Conservation (phyloP, 192 early-diverging fungal genomes). For the Coemansia sp. region DNA sequence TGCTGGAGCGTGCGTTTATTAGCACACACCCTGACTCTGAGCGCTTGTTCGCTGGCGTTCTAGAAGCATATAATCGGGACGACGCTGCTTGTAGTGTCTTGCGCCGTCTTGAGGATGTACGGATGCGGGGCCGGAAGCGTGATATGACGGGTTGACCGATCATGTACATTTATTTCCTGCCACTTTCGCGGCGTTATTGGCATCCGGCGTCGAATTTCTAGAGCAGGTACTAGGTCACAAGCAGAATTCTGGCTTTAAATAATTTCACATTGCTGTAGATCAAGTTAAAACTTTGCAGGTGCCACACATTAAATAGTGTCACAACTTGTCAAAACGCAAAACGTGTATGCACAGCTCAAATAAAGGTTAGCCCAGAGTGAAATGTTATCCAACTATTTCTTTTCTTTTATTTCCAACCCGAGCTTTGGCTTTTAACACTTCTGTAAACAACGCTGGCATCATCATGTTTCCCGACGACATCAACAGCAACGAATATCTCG, state of each 20-base stretch:
- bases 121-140: constrained; percentile 78
- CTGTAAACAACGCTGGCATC: background rate
- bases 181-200: too few relatives aligned
- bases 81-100: constrained; percentile 61
- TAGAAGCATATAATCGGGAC: constrained; percentile 67
- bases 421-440: background rate
- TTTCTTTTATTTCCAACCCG: too few relatives aligned
- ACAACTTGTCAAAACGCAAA: too few relatives aligned
- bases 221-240: too few relatives aligned
- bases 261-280: too few relatives aligned
- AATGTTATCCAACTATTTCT: too few relatives aligned
- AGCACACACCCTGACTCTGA: constrained; percentile 92
- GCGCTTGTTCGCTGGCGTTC: constrained; percentile 69
- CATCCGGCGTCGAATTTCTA: too few relatives aligned
- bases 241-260: too few relatives aligned
- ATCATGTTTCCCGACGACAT: background rate
- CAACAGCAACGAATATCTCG: background rate
- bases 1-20: constrained; percentile 88
- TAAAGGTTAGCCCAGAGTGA: too few relatives aligned
- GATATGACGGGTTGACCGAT: constrained; percentile 67
- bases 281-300: too few relatives aligned
- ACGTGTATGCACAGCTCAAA: too few relatives aligned
- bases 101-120: constrained; percentile 77
- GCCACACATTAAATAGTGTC: too few relatives aligned
- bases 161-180: constrained; percentile 8